phyloP scores from a whole-genome alignment of 2,329 filamentous ascomycete genomes.

The Fusarium sp. region DNA sequence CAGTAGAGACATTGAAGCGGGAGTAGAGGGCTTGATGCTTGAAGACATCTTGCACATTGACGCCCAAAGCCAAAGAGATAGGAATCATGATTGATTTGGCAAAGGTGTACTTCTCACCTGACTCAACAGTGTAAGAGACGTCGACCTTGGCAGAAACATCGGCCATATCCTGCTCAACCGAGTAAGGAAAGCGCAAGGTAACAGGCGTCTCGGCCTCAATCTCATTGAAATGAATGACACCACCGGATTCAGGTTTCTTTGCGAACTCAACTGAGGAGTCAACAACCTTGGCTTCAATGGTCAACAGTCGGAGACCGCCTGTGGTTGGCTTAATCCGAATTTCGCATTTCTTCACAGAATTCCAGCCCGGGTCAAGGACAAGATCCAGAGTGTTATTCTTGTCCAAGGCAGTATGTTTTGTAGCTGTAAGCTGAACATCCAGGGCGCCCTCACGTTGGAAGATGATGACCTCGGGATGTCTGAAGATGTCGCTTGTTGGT shows the following conservation, averaged over 20 bases:
- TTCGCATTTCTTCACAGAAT: constrained; percentile 70
- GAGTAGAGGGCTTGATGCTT: constrained; percentile 86
- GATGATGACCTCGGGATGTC: constrained; percentile 73
- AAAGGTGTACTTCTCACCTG: constrained; percentile 60
- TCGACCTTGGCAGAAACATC: constrained; percentile 82
- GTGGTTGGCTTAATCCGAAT: constrained; percentile 73
- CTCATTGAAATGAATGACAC: constrained; percentile 63
- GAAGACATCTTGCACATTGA: constrained; percentile 97
- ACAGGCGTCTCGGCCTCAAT: constrained; percentile 61
- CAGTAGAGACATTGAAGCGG: constrained; percentile 89
- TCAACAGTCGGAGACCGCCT: constrained; percentile 73
- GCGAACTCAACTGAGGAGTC: constrained; percentile 57
- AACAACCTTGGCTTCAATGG: constrained; percentile 67
- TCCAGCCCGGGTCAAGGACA: constrained; percentile 78
- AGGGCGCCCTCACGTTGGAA: constrained; percentile 79
- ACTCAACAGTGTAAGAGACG: constrained; percentile 75
- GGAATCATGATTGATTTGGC: constrained; percentile 70
- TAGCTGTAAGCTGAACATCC: constrained; percentile 73
- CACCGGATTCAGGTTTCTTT: constrained; percentile 66
- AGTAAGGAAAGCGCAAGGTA: constrained; percentile 81
- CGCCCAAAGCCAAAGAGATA: constrained; percentile 84
- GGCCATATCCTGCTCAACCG: constrained; percentile 79
- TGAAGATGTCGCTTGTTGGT: constrained; percentile 64
- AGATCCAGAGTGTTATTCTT: constrained; percentile 82
- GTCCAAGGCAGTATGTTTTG: constrained; percentile 81